Evolutionary conservation across 2,329 filamentous ascomycete species (phyloP).

Genomic region (Calonectria pseudoreteaudii): DNA sequence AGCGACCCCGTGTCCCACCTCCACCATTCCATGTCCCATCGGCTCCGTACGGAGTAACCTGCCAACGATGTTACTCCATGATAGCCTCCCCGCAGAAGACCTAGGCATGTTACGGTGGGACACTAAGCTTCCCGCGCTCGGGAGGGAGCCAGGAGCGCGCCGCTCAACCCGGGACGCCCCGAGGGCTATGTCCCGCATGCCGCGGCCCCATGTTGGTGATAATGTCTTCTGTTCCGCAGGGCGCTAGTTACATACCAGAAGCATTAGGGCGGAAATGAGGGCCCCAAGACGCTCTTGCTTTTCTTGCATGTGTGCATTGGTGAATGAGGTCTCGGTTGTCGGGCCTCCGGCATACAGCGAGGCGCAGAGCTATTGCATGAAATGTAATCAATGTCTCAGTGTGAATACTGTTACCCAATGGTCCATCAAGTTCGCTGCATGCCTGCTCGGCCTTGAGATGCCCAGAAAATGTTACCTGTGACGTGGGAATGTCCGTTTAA

Average conservation of each 20-base stretch:
- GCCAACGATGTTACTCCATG: neutral
- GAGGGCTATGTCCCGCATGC: constrained; percentile 3
- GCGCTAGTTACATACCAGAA: neutral
- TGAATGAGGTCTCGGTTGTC: neutral
- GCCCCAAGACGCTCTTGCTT: neutral
- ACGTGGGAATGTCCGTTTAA: neutral
- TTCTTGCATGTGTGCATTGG: neutral
- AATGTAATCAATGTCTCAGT: neutral
- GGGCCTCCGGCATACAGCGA: neutral
- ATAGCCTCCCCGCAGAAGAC: neutral
- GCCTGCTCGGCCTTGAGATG: neutral
- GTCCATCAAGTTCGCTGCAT: neutral
- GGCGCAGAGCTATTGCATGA: neutral
- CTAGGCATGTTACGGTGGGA: neutral
- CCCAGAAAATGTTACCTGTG: neutral
- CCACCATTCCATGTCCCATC: neutral
- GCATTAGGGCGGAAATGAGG: neutral
- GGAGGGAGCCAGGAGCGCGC: constrained; percentile 1
- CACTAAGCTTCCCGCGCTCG: neutral
- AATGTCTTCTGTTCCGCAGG: neutral
- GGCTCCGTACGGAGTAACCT: neutral
- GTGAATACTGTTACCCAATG: neutral
- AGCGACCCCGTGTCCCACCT: neutral
- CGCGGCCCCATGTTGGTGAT: neutral
- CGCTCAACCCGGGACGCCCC: neutral